Evolutionary conservation across 2,329 filamentous ascomycete genomes (phyloP), one percentile per base, ranked within the genome.

Genomic region (Blastomyces parvus): DNA sequence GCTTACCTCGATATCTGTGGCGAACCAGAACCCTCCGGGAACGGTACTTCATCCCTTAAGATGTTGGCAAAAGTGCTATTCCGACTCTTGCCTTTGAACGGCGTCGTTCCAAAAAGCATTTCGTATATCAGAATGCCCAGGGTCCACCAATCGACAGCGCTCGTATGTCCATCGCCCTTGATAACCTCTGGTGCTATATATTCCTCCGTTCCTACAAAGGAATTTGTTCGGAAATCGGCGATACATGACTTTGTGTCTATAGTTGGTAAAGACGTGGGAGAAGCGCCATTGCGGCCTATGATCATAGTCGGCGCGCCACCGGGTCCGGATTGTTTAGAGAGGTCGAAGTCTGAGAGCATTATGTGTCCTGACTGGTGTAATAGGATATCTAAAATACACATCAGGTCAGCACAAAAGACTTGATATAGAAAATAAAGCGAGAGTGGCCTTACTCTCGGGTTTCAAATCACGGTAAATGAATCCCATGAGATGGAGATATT

Each of bases 301-400:
- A 99, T 97, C 93, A 99, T 97, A 30, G 92, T 97, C 59, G 94
- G 94, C 73, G 93, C 93, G 79, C 94, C 94, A 72, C 92, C 94
- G 19, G 90, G 88, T 68, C 95, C 94, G 7, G 94, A 99, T 78
- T 99, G 94, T 78, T 99, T 99, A 11, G 92, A 97, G 66, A 99
- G 79, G 77, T 99, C 94, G 77, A 99, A 99, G 79, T 99, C 94
- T 65, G 94, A 97, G 74, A 99, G 84, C 94, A 99, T 99, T 70
- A 99, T 99, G 77, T 99, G 94, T 19, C 94, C 94, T n/a, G 94
- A 97, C 76, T 99, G 94, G 75, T 99, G 94, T 27, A 99, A 86
- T 17, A 99, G 83, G 68, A 99, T 99, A 71, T 99, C 92, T 97
- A 69, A 48, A 48, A 30, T 36, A 11, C 14, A 33, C 46, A 27